Evolutionary conservation across 2,329 filamentous ascomycete species (phyloP), one percentile per base, ranked within the genome.

Genomic region (Colletotrichum sp.): DNA sequence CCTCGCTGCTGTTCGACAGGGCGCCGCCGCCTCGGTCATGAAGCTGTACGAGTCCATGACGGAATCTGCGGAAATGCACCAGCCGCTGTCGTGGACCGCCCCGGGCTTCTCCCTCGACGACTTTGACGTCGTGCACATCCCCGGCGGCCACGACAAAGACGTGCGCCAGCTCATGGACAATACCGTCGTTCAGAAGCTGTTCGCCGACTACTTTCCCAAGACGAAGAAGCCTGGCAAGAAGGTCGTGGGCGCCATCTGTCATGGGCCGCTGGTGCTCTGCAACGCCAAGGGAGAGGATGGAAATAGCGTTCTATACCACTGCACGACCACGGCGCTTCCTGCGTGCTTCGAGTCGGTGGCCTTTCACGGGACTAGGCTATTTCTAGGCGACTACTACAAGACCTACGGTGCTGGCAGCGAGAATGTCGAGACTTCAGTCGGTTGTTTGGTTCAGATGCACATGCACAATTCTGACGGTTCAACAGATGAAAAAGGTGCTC

Each of bases 301-400:
- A 32, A 85, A 83, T 76, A 89, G 87, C 73, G 82, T 90, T 5
- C 80, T 90, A 28, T 83, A 86, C 66, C 85, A 88, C 34, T 88
- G 85, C 75, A 80, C 78, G 5, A 90, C 89, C 8, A 90, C 89
- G 1, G 85, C 88, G 1, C 80, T 91, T 60, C 89, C 88, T 1
- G 84, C 83, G 1, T 80, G 83, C 28, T 89, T 90, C 79, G 89
- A 91, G 79, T 85, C 88, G 76, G 68, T 83, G 21, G 87, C 87
- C 2, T 91, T 86, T 74, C 89, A 87, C 84, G 83, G 84, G 5
- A 90, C 89, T 5, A 82, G 87, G 48, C 80, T 82, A 3, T 87
- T 89, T 56, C 79, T 90, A 15, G 89, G 89, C 5, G 89, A 90
- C 71, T 90, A 90, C 77, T 90, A 90, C 80, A 91, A 91, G 84